Evolutionary conservation across 2,329 filamentous ascomycete genomes (phyloP), one percentile per base, ranked within the genome.

Genomic region (Sporothrix schenckii): DNA sequence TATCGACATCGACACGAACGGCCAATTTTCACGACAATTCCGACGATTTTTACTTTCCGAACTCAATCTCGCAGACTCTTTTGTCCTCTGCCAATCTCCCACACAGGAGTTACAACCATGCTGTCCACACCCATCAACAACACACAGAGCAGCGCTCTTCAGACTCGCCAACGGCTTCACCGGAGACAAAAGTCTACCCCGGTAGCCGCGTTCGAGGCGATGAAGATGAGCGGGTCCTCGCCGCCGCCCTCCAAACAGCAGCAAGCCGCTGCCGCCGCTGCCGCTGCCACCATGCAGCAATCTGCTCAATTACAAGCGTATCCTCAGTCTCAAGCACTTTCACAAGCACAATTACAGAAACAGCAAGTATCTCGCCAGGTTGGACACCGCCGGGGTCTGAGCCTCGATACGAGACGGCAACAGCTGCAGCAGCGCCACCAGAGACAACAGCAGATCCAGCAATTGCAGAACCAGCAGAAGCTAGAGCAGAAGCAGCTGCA

Each of bases 101-200:
- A 70, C 39, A 70, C 71, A 61, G 70, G 75, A 73, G 63, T 5
- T 47, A 71, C 69, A 69, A 74, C 75, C 69, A 79, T 80, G 78
- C 76, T 79, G 75, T 79, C 77, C 70, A 78, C 82, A 72, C 85
- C 84, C 79, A 82, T 83, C 82, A 83, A 87, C 78, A 88, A 86
- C 82, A 89, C 85, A 85, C 54, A 68, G 66, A 69, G 49, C 72
- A 74, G 72, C 63, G 74, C 74, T 68, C 88, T 92, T 84, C 89
- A 92, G 80, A 86, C 87, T 81, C 89, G 89, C 81, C 88, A 89
- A 80, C 88, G 88, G 83, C 86, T 88, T 82, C 93, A 97, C 83
- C 88, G 92, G 80, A 91, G 93, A 83, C 93, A 97, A 84, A 90
- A 92, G 78, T 97, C 93, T 77, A 94, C 92, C 78, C 92, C 92